Conservation (phyloP, 768 basidiomycete species). For the Trametes maxima region DNA sequence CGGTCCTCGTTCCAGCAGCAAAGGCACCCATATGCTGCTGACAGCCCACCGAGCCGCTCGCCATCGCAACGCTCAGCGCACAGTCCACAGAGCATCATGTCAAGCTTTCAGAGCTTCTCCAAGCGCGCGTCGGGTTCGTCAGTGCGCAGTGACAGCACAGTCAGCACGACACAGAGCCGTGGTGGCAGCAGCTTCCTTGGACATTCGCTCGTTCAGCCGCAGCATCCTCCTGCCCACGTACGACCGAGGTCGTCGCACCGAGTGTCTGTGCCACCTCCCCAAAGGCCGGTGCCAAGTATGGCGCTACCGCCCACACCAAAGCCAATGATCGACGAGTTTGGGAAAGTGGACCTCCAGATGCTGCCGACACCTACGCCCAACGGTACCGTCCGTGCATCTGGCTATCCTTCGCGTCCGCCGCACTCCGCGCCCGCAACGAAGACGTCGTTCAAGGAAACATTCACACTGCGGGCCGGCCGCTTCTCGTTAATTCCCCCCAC, state of each 20-base stretch:
- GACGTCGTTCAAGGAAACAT: conserved; percentile 55
- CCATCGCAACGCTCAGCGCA: conserved; percentile 27
- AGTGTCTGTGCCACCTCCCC: conserved; percentile 69
- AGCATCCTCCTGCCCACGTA: conserved; percentile 34
- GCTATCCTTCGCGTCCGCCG: conserved; percentile 31
- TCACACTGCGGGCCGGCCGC: conserved; percentile 54
- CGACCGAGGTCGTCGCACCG: conserved; percentile 45
- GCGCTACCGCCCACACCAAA: conserved; percentile 71
- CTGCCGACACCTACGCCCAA: conserved; percentile 30
- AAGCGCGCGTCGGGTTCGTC: conserved; percentile 34
- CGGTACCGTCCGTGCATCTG: conserved; percentile 14
- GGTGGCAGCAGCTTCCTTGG: conserved; percentile 22
- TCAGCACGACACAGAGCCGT: conserved; percentile 28
- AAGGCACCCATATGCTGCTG: conserved; percentile 32
- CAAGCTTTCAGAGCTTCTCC: conserved; percentile 30
- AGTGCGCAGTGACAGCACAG: conserved; percentile 29
- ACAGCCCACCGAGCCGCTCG: conserved; percentile 23
- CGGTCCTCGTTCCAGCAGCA: conserved; percentile 22
- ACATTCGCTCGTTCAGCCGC: conserved; percentile 25
- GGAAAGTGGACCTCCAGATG: conserved; percentile 16
- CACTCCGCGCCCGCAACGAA: conserved; percentile 32
- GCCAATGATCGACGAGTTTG: conserved; percentile 21
- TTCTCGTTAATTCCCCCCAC: conserved; percentile 50
- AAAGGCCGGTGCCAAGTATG: conserved; percentile 69
- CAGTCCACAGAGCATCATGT: conserved; percentile 29